Percentiles rank a stretch among this genome's conserved stretches.
Conservation (phyloP, 108 stramenopile genomes). For the Conticribra weissflogii region DNA sequence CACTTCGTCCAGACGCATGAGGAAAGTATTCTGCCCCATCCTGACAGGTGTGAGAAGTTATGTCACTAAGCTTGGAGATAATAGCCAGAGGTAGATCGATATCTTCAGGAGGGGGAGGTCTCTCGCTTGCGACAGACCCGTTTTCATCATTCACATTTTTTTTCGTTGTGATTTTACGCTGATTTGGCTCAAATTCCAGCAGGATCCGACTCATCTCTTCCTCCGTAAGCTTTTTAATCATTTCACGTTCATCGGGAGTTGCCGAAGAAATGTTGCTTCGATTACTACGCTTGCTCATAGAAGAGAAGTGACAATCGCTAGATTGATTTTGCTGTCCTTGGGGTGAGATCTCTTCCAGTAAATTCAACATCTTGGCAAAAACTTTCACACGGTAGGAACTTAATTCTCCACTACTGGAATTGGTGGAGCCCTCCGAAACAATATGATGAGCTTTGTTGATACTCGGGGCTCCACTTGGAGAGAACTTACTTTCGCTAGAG, state of each 20-base stretch:
- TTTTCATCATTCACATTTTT: not conserved
- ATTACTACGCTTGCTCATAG: not conserved
- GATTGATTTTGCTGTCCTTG: not conserved
- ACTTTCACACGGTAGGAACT: not conserved
- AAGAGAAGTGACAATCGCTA: not conserved
- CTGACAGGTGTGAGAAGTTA: not conserved
- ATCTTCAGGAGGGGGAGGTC: not conserved
- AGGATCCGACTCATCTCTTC: not conserved
- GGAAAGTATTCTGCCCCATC: not conserved
- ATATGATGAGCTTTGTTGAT: not conserved
- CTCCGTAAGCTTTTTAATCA: not conserved
- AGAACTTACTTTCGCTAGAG: not conserved
- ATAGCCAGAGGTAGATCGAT: not conserved
- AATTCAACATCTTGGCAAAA: not conserved
- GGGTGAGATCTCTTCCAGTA: not conserved
- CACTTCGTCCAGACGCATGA: not conserved
- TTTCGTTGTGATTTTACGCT: not conserved
- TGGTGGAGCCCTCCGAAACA: not conserved
- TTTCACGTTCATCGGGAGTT: not conserved
- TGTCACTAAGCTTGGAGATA: not conserved
- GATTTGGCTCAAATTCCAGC: not conserved
- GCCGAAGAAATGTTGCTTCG: not conserved
- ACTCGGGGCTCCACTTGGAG: not conserved
- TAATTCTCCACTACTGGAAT: not conserved
- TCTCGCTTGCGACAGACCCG: not conserved